These are phyloP conservation scores for Beta corolliflora DNA, from an alignment of 179 eudicot species.

Conservation along the genomic window DNA sequence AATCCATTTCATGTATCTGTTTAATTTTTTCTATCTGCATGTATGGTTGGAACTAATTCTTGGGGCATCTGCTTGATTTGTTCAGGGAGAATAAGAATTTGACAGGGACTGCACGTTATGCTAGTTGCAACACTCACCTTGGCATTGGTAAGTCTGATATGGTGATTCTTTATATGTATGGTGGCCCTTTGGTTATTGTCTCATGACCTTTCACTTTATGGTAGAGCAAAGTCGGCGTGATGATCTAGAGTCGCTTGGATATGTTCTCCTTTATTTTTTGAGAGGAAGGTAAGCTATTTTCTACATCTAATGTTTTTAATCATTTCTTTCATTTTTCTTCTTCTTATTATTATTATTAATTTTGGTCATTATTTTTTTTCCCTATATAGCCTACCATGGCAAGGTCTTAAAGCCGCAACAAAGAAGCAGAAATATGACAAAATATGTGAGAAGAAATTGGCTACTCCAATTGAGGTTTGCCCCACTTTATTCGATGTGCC, in stretches of 20 bases:
- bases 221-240: constrained; percentile 97
- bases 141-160: constrained; percentile 67
- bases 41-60: background rate
- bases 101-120: constrained; percentile 96
- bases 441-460: constrained; percentile 92
- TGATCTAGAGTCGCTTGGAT: constrained; percentile 97
- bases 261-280: constrained; percentile 85
- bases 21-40: background rate
- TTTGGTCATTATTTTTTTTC: background rate
- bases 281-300: constrained; percentile 72
- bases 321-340: background rate
- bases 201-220: constrained; percentile 21
- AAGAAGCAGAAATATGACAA: constrained; percentile 98
- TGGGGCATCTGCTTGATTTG: constrained; percentile 7
- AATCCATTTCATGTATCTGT: background rate
- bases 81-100: constrained; percentile 86
- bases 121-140: constrained; percentile 98
- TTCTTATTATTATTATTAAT: background rate
- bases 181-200: constrained; percentile 5
- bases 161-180: background rate
- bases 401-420: constrained; percentile 96
- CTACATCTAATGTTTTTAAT: background rate
- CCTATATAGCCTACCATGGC: constrained; percentile 88
- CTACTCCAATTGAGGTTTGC: constrained; percentile 93
- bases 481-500: background rate